These are phyloP conservation scores for Nakaseomyces uthaithaninus DNA, from an alignment of 1,139 yeast genomes.

Conservation along the genomic window DNA sequence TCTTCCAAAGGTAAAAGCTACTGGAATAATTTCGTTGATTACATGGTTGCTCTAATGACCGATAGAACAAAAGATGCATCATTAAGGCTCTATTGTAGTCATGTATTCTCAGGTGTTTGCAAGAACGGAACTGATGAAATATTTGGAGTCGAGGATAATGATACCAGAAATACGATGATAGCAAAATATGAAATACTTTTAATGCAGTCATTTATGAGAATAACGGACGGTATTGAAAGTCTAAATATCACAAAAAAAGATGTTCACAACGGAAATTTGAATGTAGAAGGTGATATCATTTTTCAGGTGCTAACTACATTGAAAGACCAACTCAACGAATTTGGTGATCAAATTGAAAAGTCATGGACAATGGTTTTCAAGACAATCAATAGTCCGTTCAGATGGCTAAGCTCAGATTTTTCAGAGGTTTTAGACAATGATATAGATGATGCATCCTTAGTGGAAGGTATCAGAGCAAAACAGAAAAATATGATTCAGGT, in stretches of 20 bases:
- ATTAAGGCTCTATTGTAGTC: conserved; percentile 41
- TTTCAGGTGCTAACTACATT: conserved; percentile 54
- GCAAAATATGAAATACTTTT: conserved; percentile 19
- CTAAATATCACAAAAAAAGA: conserved; percentile 25
- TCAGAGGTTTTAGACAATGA: conserved; percentile 13
- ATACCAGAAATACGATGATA: conserved; percentile 13
- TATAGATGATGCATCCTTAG: conserved; percentile 23
- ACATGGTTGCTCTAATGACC: conserved; percentile 41
- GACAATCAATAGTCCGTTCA: conserved; percentile 63
- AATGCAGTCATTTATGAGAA: conserved; percentile 19
- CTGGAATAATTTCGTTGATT: conserved; percentile 43
- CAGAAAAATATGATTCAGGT: conserved; percentile 43
- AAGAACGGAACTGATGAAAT: conserved; percentile 43
- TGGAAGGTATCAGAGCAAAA: conserved; percentile 34
- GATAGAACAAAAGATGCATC: conserved; percentile 35
- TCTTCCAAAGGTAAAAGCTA: conserved; percentile 28
- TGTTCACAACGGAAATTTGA: conserved; percentile 26
- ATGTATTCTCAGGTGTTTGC: conserved; percentile 44
- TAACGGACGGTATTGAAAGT: conserved; percentile 18
- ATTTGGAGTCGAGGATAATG: conserved; percentile 18
- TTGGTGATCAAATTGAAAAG: conserved; percentile 50
- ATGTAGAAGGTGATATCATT: conserved; percentile 55
- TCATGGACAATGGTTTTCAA: conserved; percentile 70
- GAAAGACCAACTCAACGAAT: conserved; percentile 64
- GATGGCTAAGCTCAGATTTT: conserved; percentile 32